Evolutionary conservation across 495 filamentous ascomycete genomes (phyloP), one percentile per base, ranked within the genome.

Genomic region (Entonaema liquescens): DNA sequence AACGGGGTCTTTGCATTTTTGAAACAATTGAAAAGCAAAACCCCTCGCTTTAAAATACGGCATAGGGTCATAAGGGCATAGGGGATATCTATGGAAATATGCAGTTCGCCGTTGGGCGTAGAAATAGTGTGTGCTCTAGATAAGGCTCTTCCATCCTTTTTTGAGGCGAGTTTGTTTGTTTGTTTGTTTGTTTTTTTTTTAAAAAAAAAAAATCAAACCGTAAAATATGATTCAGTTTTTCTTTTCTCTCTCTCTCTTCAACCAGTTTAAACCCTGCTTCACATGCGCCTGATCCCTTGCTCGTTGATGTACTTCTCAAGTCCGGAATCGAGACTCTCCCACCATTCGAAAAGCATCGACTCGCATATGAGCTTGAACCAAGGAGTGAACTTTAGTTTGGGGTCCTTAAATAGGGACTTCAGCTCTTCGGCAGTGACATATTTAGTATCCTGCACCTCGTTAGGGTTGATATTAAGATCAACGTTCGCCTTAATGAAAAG

Each of bases 291-390:
- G 68, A 99, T 98, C 74, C 92, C 83, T 77, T 86, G 90, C 83
- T 98, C 94, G 69, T 90, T 89, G 80, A 84, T 87, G 83, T 95
- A 98, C 82, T 91, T 91, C 59, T 97, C 93, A 70, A 98, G 82
- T 5, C 90, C 86, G 26, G 86, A 83, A 67, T 94, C 91, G 33
- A 98, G 87, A 79, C 94, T 90, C 74, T 89, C 87, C 95, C 95
- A 99, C 95, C 95, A 99, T 79, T 98, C 94, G 74, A 96, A 98
- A 49, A 99, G 88, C 93, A 98, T 92, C 57, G 92, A 93, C 72
- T 98, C 81, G 85, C 96, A 99, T 76, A 99, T 98, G 70, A 99
- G 89, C 87, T 97, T 97, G 85, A 99, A 99, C 95, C 95, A 99
- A 1, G 95, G 95, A 6, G 95, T 99, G 79, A 98, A 99, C 72